Evolutionary conservation across 805 yeast species (phyloP).

Genomic region (Kuraishia ogatae): DNA sequence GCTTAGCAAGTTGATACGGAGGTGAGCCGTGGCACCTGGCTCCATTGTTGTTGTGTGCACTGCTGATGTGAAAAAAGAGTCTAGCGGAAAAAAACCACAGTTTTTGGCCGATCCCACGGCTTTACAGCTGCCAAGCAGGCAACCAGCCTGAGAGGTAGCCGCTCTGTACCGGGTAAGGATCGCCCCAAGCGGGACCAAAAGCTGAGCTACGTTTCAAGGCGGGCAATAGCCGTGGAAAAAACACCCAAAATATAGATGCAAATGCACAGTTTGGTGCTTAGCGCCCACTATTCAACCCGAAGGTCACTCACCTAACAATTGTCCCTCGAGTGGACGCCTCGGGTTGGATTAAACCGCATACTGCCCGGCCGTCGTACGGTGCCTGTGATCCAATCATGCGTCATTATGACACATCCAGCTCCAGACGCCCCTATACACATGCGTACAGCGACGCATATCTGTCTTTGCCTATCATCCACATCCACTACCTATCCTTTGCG

Average conservation of each 20-base stretch:
- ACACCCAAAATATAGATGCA: background rate
- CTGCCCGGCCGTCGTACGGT: background rate
- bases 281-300: background rate
- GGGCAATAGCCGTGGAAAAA: background rate
- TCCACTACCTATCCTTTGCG: background rate
- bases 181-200: too few relatives aligned
- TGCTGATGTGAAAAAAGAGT: background rate
- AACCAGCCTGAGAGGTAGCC: background rate
- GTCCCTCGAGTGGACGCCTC: background rate
- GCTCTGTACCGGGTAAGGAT: background rate
- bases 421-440: background rate
- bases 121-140: background rate
- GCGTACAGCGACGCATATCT: too few relatives aligned
- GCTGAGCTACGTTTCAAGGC: too few relatives aligned
- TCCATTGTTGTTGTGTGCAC: too few relatives aligned
- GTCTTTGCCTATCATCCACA: background rate
- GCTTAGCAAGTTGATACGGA: background rate
- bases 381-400: background rate
- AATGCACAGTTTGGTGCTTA: background rate
- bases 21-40: background rate
- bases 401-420: background rate
- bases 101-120: too few relatives aligned
- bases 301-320: background rate
- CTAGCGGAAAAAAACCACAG: background rate
- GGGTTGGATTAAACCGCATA: too few relatives aligned